These are phyloP conservation scores for Ustilaginoidea virens DNA, from an alignment of 2,329 filamentous ascomycete genomes.

Conservation along the genomic window DNA sequence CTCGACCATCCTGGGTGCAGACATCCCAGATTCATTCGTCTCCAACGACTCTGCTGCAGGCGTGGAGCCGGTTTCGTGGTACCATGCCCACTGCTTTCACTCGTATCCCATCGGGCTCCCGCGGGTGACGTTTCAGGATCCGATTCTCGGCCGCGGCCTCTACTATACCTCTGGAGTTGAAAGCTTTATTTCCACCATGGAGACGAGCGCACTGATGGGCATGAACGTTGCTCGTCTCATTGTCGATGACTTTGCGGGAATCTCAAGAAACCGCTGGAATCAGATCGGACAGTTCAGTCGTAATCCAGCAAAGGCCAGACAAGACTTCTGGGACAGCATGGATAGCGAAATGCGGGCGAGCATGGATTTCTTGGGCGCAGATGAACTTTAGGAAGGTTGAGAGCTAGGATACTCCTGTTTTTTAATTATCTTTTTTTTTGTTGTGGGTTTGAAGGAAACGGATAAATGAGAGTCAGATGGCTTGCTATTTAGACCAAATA, in stretches of 20 bases:
- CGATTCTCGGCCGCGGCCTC: constrained; percentile 48
- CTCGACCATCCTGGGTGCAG: constrained; percentile 31
- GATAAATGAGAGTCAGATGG: too few relatives aligned
- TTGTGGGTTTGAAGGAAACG: too few relatives aligned
- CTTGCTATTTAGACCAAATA: too few relatives aligned
- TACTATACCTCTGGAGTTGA: constrained; percentile 71
- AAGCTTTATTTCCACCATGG: constrained; percentile 94
- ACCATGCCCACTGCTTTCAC: constrained; percentile 61
- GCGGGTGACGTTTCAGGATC: constrained; percentile 73
- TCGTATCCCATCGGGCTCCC: constrained; percentile 79
- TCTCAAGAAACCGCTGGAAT: constrained; percentile 2
- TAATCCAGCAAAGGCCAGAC: background rate
- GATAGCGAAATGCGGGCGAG: constrained; percentile 7
- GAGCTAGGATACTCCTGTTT: too few relatives aligned
- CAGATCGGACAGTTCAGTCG: background rate
- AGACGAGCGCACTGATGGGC: constrained; percentile 85
- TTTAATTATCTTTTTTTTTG: too few relatives aligned
- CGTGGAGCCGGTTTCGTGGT: constrained; percentile 53
- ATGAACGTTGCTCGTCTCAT: constrained; percentile 66
- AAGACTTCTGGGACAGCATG: constrained; percentile 8
- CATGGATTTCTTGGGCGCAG: constrained; percentile 4
- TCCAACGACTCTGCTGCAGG: constrained; percentile 17
- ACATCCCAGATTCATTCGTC: constrained; percentile 27
- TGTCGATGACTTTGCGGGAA: constrained; percentile 37
- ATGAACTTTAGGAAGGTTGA: constrained; percentile 8